Base-by-base conservation (phyloP, 352 stramenopile species). In the Pythium vanterpoolii region DNA sequence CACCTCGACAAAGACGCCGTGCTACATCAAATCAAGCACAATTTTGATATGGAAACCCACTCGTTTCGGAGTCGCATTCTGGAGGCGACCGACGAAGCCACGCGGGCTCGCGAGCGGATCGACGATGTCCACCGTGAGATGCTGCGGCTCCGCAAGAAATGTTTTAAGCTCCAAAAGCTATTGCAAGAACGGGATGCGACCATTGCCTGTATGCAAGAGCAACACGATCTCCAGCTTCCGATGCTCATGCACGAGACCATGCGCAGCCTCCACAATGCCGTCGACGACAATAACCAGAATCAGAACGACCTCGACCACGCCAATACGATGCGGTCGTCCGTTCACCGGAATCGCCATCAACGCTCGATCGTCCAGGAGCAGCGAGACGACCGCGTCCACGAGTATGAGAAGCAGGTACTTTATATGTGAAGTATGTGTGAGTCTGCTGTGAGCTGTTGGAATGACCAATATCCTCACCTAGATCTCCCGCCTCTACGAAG, bases 201-300 rank as follows among this genome's bases (percentile, higher is more conserved):
- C 9, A 79, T 90, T 56, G 65, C 70, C 28, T 58, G 61, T 14
- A 54, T 90, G 40, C 70, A 81, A 30, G 73, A 86, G 23, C 70
- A 86, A 36, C 70, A 87, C 3, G 73, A 86, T 14, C 43, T 83
- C 33, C 53, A 72, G 14, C 74, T 86, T 21, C 75, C 76, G 39
- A 51, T 83, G 46, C 60, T 90, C 9, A 72, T 87, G 71, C 66
- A 81, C 50, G 80, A 90, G 48, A 88, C 80, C 4, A 79, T 90
- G 68, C 71, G 73, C 39, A 79, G 62, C 62, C 55, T 90, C 11
- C 73, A 78, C 7, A 67, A 64, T 9, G 53, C 83, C 18, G 69
- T 85, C 56, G 49, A 65, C 6, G 33, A 53, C 24, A 65, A 68
- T 19, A 43, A 65, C 6, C 26, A 53, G n/a, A 65, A 68, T 19